Conservation (phyloP, 768 basidiomycete genomes). For the Hebeloma cylindrosporum region DNA sequence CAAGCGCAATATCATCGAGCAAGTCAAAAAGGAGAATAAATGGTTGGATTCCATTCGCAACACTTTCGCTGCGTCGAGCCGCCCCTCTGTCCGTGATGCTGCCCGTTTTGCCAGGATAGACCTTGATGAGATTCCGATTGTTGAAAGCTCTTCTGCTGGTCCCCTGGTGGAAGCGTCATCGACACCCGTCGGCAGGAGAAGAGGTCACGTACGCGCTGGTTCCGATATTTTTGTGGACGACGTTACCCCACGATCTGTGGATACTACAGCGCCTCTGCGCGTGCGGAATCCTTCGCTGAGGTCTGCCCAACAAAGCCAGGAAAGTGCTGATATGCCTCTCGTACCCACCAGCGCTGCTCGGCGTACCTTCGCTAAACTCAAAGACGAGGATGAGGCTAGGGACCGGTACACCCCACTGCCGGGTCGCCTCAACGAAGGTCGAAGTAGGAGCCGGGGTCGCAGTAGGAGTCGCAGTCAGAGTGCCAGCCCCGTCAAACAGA, state of each 20-base stretch:
- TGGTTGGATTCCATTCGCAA: conserved; percentile 34
- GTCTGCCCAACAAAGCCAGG: conserved; percentile 1
- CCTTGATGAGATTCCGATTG: not conserved
- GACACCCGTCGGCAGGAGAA: conserved; percentile 7
- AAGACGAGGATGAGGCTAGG: conserved; percentile 7
- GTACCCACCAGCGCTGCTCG: conserved; percentile 3
- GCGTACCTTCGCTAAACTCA: conserved; percentile 13
- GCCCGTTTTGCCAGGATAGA: not conserved
- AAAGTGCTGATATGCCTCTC: conserved; percentile 1
- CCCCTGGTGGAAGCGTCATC: not conserved
- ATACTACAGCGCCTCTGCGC: not conserved
- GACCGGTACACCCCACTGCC: conserved; percentile 46
- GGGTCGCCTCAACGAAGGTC: conserved; percentile 24
- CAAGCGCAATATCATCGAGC: conserved; percentile 48
- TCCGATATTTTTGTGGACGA: conserved; percentile 25
- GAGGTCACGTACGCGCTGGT: conserved; percentile 24
- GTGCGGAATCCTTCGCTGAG: not conserved
- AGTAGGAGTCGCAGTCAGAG: conserved; percentile 25
- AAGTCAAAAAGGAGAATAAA: conserved; percentile 35
- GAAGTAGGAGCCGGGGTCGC: conserved; percentile 22
- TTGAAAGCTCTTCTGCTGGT: not conserved
- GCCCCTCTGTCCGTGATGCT: not conserved
- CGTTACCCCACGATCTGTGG: not conserved
- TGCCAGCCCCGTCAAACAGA: conserved; percentile 24
- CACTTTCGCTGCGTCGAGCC: conserved; percentile 17